Percentiles rank a stretch among this genome's conserved stretches.
phyloP scores from a whole-genome alignment of 352 stramenopile species.

The Globisporangium solare region DNA sequence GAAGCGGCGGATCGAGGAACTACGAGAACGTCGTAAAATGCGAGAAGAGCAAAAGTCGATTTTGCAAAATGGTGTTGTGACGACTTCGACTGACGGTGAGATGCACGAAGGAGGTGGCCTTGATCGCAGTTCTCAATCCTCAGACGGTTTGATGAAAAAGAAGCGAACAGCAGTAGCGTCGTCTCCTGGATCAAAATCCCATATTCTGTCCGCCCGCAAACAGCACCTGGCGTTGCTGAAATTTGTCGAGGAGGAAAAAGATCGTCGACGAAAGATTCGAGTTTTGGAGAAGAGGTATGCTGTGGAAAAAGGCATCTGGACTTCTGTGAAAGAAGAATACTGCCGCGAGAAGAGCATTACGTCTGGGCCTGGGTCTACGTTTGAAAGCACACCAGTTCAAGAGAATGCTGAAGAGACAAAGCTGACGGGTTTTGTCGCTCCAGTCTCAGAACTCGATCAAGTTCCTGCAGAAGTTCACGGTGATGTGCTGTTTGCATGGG shows the following conservation, averaged over 20 bases:
- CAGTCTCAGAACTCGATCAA: conserved; percentile 29
- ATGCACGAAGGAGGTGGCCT: conserved; percentile 6
- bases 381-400: not conserved
- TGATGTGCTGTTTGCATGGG: conserved; percentile 74
- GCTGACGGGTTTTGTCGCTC: conserved; percentile 20
- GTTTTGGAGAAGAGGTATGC: conserved; percentile 49
- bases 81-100: conserved; percentile 22
- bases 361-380: not conserved
- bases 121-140: not conserved
- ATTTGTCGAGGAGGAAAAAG: conserved; percentile 68
- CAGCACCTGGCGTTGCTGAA: conserved; percentile 55
- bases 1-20: conserved; percentile 70
- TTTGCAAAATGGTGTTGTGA: conserved; percentile 70
- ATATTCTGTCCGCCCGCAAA: conserved; percentile 28
- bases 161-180: conserved; percentile 9
- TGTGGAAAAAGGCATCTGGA: conserved; percentile 51
- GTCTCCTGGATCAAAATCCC: conserved; percentile 6
- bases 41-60: conserved; percentile 68
- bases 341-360: conserved; percentile 8
- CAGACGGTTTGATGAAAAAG: conserved; percentile 7
- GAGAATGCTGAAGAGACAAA: conserved; percentile 4
- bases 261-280: conserved; percentile 46
- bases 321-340: conserved; percentile 43
- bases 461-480: conserved; percentile 36
- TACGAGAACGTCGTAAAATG: conserved; percentile 56